phyloP scores from a whole-genome alignment of 2,329 filamentous ascomycete species.

The Graphium sp. region DNA sequence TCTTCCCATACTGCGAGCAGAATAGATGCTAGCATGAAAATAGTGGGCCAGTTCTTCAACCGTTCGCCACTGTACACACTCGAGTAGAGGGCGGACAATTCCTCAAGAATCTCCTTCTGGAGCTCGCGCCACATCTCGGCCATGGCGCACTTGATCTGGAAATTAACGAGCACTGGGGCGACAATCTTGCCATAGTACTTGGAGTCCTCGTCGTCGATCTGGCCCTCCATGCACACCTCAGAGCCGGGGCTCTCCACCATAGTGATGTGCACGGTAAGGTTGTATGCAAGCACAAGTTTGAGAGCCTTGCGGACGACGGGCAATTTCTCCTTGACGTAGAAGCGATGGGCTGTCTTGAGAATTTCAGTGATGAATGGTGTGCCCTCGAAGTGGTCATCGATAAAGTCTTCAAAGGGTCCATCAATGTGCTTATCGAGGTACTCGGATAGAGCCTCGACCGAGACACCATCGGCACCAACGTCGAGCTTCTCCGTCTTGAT shows the following conservation, averaged over 20 bases:
- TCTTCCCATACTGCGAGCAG: slow-evolving; percentile 92
- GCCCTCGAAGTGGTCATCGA: slow-evolving; percentile 91
- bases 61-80: slow-evolving; percentile 95
- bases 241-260: slow-evolving; percentile 81
- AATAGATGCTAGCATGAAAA: slow-evolving; percentile 92
- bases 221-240: slow-evolving; percentile 61
- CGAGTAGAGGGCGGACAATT: slow-evolving; percentile 85
- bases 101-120: slow-evolving; percentile 89
- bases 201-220: slow-evolving; percentile 72
- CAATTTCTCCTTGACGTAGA: slow-evolving; percentile 74
- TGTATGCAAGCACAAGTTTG: slow-evolving; percentile 90
- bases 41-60: slow-evolving; percentile 97
- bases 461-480: slow-evolving; percentile 77
- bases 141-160: slow-evolving; percentile 95
- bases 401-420: slow-evolving; percentile 77
- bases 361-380: slow-evolving; percentile 92
- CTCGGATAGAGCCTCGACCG: slow-evolving; percentile 63
- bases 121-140: slow-evolving; percentile 97
- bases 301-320: slow-evolving; percentile 88
- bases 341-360: slow-evolving; percentile 88
- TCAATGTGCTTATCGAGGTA: slow-evolving; percentile 95
- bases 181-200: slow-evolving; percentile 83
- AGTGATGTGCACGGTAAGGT: slow-evolving; percentile 84
- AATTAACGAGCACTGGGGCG: slow-evolving; percentile 97
- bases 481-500: slow-evolving; percentile 78